phyloP scores from a whole-genome alignment of 139 green algal genomes.

The Medakamo hakoo region DNA sequence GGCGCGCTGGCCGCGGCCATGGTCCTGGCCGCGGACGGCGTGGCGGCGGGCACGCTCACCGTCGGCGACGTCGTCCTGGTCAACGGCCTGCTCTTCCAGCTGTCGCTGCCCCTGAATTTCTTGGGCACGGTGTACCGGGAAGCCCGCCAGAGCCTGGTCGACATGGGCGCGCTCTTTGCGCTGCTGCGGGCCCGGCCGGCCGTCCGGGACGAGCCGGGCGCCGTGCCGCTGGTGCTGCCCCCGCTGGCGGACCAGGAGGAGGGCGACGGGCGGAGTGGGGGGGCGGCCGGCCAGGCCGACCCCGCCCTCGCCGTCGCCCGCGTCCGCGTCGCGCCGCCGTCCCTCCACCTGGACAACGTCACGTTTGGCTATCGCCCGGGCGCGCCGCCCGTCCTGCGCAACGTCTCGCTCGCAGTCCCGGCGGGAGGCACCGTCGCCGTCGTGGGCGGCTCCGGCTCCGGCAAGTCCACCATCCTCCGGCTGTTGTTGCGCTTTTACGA shows the following conservation, averaged over 20 bases:
- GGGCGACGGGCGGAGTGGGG: neutral
- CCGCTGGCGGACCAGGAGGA: neutral
- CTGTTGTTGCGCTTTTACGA: slow-evolving; percentile 84
- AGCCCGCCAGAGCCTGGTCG: slow-evolving; percentile 79
- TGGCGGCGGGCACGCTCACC: slow-evolving; percentile 34
- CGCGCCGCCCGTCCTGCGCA: slow-evolving; percentile 15
- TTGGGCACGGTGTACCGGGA: slow-evolving; percentile 93
- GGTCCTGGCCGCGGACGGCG: slow-evolving; percentile 48
- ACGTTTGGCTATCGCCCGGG: slow-evolving; percentile 47
- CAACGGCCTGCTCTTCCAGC: slow-evolving; percentile 93
- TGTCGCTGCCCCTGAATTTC: slow-evolving; percentile 97
- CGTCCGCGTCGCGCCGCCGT: slow-evolving; percentile 13
- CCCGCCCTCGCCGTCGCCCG: neutral
- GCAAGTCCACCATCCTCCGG: slow-evolving; percentile 60
- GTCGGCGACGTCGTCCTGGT: slow-evolving; percentile 95
- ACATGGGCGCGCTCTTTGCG: slow-evolving; percentile 93
- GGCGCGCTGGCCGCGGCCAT: slow-evolving; percentile 50
- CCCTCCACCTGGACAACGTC: slow-evolving; percentile 44
- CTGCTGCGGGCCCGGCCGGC: slow-evolving; percentile 37
- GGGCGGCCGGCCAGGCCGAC: neutral
- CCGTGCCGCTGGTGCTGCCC: neutral
- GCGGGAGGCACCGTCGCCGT: slow-evolving; percentile 72
- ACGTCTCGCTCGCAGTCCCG: slow-evolving; percentile 46
- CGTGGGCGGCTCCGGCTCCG: slow-evolving; percentile 72
- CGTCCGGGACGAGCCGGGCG: slow-evolving; percentile 7